Evolutionary conservation across 148 eudicot genomes (phyloP).

Genomic region (Rhododendron kiyosumense): DNA sequence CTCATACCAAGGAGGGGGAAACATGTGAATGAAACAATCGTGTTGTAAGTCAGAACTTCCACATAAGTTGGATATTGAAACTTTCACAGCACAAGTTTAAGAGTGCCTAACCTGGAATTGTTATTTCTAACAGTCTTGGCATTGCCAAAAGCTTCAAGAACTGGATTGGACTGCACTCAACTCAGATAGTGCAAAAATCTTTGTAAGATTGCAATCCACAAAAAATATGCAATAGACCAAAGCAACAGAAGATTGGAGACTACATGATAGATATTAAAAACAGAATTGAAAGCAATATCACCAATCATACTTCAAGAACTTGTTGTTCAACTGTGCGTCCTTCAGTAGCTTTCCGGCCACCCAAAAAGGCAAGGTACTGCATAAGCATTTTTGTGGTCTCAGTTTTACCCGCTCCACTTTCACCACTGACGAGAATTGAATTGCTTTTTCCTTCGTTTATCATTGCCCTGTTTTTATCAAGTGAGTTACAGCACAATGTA

Average conservation of each 20-base stretch:
- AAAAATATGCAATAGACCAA: neutral
- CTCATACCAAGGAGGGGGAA: neutral
- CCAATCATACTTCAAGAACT: slow-evolving; percentile 82
- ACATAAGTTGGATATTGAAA: neutral
- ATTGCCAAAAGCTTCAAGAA: slow-evolving; percentile 99
- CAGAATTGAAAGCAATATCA: neutral
- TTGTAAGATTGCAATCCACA: neutral
- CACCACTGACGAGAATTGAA: slow-evolving; percentile 92
- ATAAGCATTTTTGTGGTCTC: slow-evolving; percentile 99
- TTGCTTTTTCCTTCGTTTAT: slow-evolving; percentile 84
- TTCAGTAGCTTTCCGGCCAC: slow-evolving; percentile 90
- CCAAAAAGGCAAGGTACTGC: slow-evolving; percentile 92
- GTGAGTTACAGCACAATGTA: neutral
- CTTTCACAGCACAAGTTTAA: slow-evolving; percentile 9
- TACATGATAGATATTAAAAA: neutral
- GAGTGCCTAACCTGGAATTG: slow-evolving; percentile 80
- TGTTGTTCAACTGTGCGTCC: slow-evolving; percentile 98
- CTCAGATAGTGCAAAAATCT: slow-evolving; percentile 6
- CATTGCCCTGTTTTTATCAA: slow-evolving; percentile 69
- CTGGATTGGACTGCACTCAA: slow-evolving; percentile 94
- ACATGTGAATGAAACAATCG: neutral
- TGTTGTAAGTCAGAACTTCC: neutral
- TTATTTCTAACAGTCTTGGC: slow-evolving; percentile 98
- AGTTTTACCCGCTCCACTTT: slow-evolving; percentile 98
- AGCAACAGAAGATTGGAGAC: neutral